Conservation (phyloP, 106 monocot genomes). For the Phalaenopsis equestris region DNA sequence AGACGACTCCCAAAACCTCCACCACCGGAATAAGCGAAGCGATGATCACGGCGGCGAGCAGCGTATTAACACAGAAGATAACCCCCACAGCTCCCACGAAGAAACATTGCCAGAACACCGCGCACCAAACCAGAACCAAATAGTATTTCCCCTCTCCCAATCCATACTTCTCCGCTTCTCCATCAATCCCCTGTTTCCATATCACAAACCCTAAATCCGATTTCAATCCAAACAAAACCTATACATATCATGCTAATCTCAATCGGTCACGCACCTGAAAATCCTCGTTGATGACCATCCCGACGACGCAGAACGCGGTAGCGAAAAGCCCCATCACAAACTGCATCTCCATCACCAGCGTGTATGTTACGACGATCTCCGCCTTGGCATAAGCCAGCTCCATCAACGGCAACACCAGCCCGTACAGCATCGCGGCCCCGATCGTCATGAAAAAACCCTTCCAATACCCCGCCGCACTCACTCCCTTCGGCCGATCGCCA, state of each 20-base stretch:
- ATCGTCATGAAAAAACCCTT: conserved; percentile 11
- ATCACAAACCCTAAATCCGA: too few species aligned
- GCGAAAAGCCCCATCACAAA: conserved; percentile 2
- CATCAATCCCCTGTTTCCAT: background rate
- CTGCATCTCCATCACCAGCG: conserved; percentile 14
- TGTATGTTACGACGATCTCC: background rate
- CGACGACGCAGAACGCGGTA: conserved; percentile 2
- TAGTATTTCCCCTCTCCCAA: conserved; percentile 5
- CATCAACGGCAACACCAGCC: conserved; percentile 18
- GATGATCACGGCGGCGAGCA: conserved; percentile 18
- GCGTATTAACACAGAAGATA: conserved; percentile 16
- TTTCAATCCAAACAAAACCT: too few species aligned
- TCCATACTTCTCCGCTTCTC: background rate
- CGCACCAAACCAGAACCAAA: background rate
- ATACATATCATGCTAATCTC: too few species aligned
- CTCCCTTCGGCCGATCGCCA: conserved; percentile 8
- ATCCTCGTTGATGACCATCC: conserved; percentile 7
- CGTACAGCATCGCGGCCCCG: conserved; percentile 18
- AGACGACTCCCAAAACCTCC: conserved; percentile 12
- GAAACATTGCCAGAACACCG: background rate
- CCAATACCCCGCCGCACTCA: conserved; percentile 1
- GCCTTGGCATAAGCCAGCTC: conserved; percentile 14
- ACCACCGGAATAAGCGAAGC: conserved; percentile 15
- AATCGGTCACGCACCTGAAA: conserved; percentile 8
- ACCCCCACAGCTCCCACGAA: conserved; percentile 16